These are phyloP conservation scores for Aspergillus nanangensis DNA, from an alignment of 495 filamentous ascomycete species.

Conservation along the genomic window DNA sequence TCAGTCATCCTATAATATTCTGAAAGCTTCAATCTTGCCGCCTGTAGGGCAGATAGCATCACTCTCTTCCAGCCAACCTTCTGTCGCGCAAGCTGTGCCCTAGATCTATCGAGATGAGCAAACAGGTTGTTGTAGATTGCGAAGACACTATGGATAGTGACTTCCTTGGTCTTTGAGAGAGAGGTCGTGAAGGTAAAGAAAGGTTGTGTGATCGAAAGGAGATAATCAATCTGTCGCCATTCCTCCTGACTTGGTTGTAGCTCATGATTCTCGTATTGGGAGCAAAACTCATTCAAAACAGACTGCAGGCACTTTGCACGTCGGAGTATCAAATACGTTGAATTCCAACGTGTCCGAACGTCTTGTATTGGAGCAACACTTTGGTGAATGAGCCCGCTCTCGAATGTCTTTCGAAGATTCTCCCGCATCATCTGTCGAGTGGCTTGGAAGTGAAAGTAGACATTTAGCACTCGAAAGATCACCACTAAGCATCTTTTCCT, in stretches of 20 bases:
- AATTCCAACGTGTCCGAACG: conserved; percentile 1
- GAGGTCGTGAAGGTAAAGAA: conserved; percentile 10
- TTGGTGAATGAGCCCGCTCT: too few relatives aligned
- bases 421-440: too few relatives aligned
- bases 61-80: not conserved
- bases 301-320: too few relatives aligned
- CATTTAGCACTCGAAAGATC: too few relatives aligned
- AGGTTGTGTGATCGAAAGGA: conserved; percentile 1
- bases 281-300: conserved; percentile 10
- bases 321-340: too few relatives aligned
- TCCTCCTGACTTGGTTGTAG: conserved; percentile 5
- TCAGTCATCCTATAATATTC: conserved; percentile 15
- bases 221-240: too few relatives aligned
- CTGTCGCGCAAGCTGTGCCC: not conserved
- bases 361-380: conserved; percentile 20
- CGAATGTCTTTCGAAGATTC: too few relatives aligned
- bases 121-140: conserved; percentile 13
- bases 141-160: conserved; percentile 10
- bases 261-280: conserved; percentile 2
- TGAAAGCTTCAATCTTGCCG: conserved; percentile 14
- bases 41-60: not conserved
- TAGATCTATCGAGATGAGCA: conserved; percentile 1
- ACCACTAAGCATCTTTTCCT: too few relatives aligned
- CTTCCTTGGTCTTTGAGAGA: conserved; percentile 9
- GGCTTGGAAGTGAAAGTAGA: too few relatives aligned